phyloP scores from a whole-genome alignment of 805 yeast genomes.

The Clavispora fructus region DNA sequence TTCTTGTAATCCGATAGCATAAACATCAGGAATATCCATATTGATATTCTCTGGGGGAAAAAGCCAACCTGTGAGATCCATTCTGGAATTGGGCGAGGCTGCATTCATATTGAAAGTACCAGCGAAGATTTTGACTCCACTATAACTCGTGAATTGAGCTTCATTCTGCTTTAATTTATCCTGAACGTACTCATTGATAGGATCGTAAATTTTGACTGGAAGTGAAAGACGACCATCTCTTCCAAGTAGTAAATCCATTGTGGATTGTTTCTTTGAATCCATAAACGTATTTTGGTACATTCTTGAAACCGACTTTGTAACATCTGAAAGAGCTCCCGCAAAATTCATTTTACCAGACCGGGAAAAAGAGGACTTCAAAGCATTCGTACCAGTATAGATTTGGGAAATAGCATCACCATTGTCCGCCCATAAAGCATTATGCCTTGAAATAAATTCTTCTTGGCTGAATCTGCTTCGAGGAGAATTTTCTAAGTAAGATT shows the following conservation, averaged over 20 bases:
- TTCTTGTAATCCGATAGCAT: slow-evolving; percentile 90
- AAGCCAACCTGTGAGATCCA: slow-evolving; percentile 72
- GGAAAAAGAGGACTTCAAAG: slow-evolving; percentile 85
- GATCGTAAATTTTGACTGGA: slow-evolving; percentile 78
- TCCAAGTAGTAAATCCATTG: slow-evolving; percentile 83
- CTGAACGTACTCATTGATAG: slow-evolving; percentile 78
- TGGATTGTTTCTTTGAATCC: slow-evolving; percentile 85
- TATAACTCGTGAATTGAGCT: slow-evolving; percentile 53
- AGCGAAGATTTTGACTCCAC: slow-evolving; percentile 59
- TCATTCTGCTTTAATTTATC: slow-evolving; percentile 49
- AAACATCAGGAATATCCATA: slow-evolving; percentile 62
- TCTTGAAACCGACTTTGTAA: slow-evolving; percentile 90
- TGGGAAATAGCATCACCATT: slow-evolving; percentile 66
- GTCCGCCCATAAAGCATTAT: slow-evolving; percentile 51
- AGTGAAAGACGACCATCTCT: slow-evolving; percentile 60
- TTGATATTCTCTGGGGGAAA: slow-evolving; percentile 56
- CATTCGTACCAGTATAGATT: slow-evolving; percentile 67
- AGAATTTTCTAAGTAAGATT: background rate
- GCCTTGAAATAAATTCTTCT: slow-evolving; percentile 11
- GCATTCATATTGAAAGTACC: slow-evolving; percentile 93
- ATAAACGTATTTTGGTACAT: slow-evolving; percentile 94
- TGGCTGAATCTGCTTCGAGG: slow-evolving; percentile 5
- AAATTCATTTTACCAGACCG: slow-evolving; percentile 94
- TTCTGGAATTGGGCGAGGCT: slow-evolving; percentile 36
- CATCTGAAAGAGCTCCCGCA: slow-evolving; percentile 96